phyloP scores from a whole-genome alignment of 192 early-diverging fungal species.

The Coemansia sp. region DNA sequence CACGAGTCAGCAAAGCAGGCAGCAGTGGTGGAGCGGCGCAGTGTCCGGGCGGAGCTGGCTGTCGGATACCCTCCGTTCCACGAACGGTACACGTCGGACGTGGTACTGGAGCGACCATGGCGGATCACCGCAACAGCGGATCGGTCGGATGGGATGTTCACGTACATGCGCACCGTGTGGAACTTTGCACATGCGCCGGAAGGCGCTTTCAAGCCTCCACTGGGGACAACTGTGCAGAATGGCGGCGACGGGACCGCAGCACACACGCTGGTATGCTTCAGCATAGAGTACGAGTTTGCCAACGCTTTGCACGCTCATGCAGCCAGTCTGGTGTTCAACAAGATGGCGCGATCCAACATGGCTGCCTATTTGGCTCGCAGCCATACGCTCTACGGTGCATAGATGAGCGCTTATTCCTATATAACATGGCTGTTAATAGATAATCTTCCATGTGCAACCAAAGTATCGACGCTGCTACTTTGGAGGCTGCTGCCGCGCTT shows the following conservation, averaged over 20 bases:
- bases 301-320: conserved; percentile 77
- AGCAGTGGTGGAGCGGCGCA: conserved; percentile 12
- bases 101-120: conserved; percentile 64
- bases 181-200: conserved; percentile 16
- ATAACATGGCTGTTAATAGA: no score
- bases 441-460: no score
- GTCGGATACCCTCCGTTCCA: conserved; percentile 77
- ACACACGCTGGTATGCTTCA: conserved; percentile 62
- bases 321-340: conserved; percentile 75
- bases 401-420: no score
- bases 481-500: not conserved
- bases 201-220: not conserved
- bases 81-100: conserved; percentile 77
- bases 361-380: conserved; percentile 39
- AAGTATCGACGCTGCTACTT: not conserved
- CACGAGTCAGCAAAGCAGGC: conserved; percentile 5
- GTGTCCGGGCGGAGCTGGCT: conserved; percentile 69
- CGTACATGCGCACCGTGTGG: conserved; percentile 42
- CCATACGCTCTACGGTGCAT: conserved; percentile 24
- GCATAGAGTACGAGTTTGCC: conserved; percentile 79
- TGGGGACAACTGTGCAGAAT: conserved; percentile 6
- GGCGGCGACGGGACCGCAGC: not conserved
- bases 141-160: conserved; percentile 36
- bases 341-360: conserved; percentile 60
- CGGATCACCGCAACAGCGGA: conserved; percentile 60